Percentiles rank a stretch among this genome's conserved stretches.
Conservation (phyloP, 2,329 filamentous ascomycete genomes). For the Fusarium nurragi region DNA sequence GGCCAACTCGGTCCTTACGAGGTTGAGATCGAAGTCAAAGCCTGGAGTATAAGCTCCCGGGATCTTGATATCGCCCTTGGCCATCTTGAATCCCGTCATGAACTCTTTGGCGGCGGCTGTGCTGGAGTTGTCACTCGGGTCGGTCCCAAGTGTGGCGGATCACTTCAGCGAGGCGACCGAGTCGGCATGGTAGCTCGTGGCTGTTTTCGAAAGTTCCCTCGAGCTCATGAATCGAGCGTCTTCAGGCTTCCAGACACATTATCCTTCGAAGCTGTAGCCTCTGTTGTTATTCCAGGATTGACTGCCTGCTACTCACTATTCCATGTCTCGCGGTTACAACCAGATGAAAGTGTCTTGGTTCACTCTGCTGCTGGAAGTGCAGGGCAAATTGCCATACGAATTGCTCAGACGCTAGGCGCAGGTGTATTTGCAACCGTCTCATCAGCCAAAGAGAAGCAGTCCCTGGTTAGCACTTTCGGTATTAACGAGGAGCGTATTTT, state of each 20-base stretch:
- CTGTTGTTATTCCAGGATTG: rapidly evolving
- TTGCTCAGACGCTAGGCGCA: not conserved
- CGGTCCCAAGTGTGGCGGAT: rapidly evolving
- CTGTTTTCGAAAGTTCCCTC: not conserved
- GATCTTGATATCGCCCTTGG: not conserved
- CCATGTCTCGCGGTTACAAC: not conserved
- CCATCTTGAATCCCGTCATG: not conserved
- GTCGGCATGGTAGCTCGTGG: not conserved
- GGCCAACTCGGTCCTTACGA: not conserved
- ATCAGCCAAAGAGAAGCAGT: not conserved
- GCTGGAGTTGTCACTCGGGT: not conserved
- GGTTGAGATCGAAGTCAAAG: not conserved
- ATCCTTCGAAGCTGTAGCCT: not conserved
- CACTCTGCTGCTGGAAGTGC: not conserved
- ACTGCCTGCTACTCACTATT: not conserved
- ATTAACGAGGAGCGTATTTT: rapidly evolving
- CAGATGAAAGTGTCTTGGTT: not conserved
- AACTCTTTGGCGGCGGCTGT: not conserved
- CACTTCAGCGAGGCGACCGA: not conserved
- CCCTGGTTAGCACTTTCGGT: rapidly evolving
- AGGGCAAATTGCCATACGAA: not conserved
- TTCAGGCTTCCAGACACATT: not conserved
- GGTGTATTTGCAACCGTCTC: rapidly evolving
- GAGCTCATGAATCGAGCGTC: not conserved
- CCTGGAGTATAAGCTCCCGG: not conserved